Percentiles rank a stretch among this genome's conserved stretches.
phyloP scores from a whole-genome alignment of 129 eudicot species.

The Chrysanthemum seticuspe region DNA sequence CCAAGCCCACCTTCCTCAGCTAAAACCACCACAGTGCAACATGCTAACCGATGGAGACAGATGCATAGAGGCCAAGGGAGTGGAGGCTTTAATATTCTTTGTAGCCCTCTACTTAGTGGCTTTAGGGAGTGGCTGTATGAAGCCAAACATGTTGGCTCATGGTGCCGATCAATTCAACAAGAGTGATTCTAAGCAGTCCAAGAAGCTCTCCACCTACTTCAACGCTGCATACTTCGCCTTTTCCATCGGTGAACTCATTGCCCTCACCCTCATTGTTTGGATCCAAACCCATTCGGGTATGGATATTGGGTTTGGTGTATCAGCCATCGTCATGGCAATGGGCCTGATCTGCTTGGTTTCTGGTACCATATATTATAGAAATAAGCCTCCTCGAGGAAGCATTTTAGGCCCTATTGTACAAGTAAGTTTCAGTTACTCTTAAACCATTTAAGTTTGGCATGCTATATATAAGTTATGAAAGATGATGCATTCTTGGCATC shows the following conservation, averaged over 20 bases:
- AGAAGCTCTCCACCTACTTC: slow-evolving; percentile 90
- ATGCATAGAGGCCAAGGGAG: slow-evolving; percentile 65
- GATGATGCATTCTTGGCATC: neutral
- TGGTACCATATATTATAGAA: slow-evolving; percentile 69
- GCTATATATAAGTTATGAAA: neutral
- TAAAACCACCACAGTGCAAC: slow-evolving; percentile 79
- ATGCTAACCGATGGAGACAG: slow-evolving; percentile 58
- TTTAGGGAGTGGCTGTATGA: slow-evolving; percentile 84
- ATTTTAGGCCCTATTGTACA: slow-evolving; percentile 79
- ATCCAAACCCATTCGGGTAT: slow-evolving; percentile 95
- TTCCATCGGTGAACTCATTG: slow-evolving; percentile 84
- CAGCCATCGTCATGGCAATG: slow-evolving; percentile 89
- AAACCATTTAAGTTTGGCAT: neutral
- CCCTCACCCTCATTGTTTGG: slow-evolving; percentile 82
- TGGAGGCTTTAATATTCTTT: slow-evolving; percentile 66
- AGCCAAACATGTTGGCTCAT: slow-evolving; percentile 89
- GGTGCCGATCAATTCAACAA: slow-evolving; percentile 89
- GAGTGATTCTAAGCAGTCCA: slow-evolving; percentile 57
- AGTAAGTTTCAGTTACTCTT: slow-evolving; percentile 30
- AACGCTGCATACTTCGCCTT: slow-evolving; percentile 94
- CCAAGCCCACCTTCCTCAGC: slow-evolving; percentile 87
- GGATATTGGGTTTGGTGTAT: slow-evolving; percentile 96
- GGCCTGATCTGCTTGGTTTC: slow-evolving; percentile 70
- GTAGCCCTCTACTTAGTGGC: slow-evolving; percentile 87
- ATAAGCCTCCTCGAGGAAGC: slow-evolving; percentile 85